Conservation (phyloP, 2,329 filamentous ascomycete species). For the Penicillium sp. region DNA sequence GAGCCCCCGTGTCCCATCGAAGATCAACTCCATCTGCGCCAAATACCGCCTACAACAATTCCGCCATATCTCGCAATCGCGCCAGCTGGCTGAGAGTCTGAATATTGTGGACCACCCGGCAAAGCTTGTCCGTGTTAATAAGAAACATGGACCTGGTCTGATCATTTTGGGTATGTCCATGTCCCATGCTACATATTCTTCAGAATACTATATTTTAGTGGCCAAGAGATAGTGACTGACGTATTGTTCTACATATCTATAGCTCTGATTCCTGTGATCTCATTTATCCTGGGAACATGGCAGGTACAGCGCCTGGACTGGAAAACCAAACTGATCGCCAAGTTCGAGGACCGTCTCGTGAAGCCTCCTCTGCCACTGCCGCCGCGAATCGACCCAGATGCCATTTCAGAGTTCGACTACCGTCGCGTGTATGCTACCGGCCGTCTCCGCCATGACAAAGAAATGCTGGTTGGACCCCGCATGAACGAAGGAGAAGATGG, state of each 20-base stretch:
- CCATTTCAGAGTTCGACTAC: slow-evolving; percentile 83
- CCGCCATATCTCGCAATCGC: slow-evolving; percentile 40
- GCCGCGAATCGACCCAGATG: slow-evolving; percentile 68
- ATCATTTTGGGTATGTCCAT: slow-evolving; percentile 58
- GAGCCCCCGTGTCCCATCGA: slow-evolving; percentile 14
- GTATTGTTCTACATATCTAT: neutral
- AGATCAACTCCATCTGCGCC: slow-evolving; percentile 28
- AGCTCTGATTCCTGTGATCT: slow-evolving; percentile 81
- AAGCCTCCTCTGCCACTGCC: slow-evolving; percentile 78
- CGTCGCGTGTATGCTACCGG: slow-evolving; percentile 70
- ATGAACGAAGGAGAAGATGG: slow-evolving; percentile 83
- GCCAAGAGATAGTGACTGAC: slow-evolving; percentile 6
- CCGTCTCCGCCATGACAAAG: slow-evolving; percentile 70
- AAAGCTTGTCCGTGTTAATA: slow-evolving; percentile 64
- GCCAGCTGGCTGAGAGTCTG: slow-evolving; percentile 57
- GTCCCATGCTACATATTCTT: neutral
- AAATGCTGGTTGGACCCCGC: slow-evolving; percentile 91
- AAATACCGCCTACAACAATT: slow-evolving; percentile 32
- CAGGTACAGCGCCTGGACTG: slow-evolving; percentile 85
- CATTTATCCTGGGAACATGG: slow-evolving; percentile 86
- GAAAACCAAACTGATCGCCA: slow-evolving; percentile 88
- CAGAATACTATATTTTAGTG: neutral
- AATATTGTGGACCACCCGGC: slow-evolving; percentile 83
- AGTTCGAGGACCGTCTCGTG: slow-evolving; percentile 82
- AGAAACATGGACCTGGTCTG: slow-evolving; percentile 68